These are phyloP conservation scores for Coemansia sp. DNA, from an alignment of 192 early-diverging fungal species.

Conservation along the genomic window DNA sequence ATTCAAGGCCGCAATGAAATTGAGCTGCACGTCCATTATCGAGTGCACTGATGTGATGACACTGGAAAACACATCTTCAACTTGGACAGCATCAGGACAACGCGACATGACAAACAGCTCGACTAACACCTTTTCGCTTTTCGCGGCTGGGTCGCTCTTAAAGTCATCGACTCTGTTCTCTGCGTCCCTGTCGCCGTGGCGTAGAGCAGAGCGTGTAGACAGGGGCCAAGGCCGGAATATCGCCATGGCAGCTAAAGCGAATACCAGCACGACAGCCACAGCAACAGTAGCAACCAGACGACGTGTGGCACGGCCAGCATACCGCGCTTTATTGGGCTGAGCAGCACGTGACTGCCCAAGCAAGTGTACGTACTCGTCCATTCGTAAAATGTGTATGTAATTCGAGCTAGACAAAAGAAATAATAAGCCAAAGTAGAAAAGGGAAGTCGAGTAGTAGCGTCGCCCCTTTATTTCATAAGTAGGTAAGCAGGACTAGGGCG, in stretches of 20 bases:
- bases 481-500: neutral
- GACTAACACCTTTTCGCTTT: conserved; percentile 50
- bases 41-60: conserved; percentile 46
- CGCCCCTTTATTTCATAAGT: neutral
- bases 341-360: neutral
- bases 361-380: conserved; percentile 9
- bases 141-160: neutral
- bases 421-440: neutral
- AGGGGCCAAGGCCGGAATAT: neutral
- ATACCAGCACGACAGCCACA: neutral
- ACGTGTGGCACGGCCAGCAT: neutral
- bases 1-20: conserved; percentile 55
- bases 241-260: neutral
- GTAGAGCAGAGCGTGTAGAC: neutral
- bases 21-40: conserved; percentile 53
- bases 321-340: neutral
- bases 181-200: neutral
- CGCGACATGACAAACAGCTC: conserved; percentile 77
- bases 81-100: conserved; percentile 65
- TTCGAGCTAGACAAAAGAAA: neutral
- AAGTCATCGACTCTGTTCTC: neutral
- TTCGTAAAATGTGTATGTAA: neutral
- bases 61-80: conserved; percentile 51
- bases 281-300: neutral
- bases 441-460: neutral